Percentiles rank a stretch among this genome's conserved stretches.
phyloP scores from a whole-genome alignment of 2,329 filamentous ascomycete genomes.

The Colletotrichum sp. region DNA sequence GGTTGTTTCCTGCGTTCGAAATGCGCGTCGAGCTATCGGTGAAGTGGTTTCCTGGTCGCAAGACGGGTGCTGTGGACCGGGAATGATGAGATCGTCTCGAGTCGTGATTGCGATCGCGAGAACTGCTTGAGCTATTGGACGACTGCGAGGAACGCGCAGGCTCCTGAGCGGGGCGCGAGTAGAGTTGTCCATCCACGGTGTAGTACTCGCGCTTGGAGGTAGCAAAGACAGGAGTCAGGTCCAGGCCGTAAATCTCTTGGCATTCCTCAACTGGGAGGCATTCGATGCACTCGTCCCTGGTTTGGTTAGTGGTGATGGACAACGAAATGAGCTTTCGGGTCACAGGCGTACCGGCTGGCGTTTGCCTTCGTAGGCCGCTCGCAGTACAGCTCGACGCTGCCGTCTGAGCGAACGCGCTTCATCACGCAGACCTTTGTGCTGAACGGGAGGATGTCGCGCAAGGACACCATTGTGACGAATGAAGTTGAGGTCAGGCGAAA shows the following conservation, averaged over 20 bases:
- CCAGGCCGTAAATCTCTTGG: neutral
- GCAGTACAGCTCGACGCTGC: neutral
- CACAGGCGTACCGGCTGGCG: neutral
- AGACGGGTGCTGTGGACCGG: neutral
- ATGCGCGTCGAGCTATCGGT: neutral
- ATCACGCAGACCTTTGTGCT: neutral
- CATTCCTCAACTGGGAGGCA: neutral
- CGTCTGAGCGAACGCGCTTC: neutral
- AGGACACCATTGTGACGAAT: neutral
- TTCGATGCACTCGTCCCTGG: neutral
- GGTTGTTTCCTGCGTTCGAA: neutral
- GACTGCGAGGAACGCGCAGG: neutral
- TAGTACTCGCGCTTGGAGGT: neutral
- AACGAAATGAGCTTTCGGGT: accelerated
- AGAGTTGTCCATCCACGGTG: neutral
- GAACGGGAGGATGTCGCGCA: neutral
- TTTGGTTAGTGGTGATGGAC: neutral
- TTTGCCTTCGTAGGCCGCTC: neutral
- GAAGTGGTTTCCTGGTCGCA: neutral
- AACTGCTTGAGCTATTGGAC: neutral
- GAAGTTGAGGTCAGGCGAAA: neutral
- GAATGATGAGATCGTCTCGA: neutral
- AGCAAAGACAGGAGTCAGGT: neutral
- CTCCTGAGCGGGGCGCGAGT: neutral
- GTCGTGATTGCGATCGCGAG: neutral